phyloP scores from a whole-genome alignment of 2,329 filamentous ascomycete species.

The Ceratocystis colombiana region DNA sequence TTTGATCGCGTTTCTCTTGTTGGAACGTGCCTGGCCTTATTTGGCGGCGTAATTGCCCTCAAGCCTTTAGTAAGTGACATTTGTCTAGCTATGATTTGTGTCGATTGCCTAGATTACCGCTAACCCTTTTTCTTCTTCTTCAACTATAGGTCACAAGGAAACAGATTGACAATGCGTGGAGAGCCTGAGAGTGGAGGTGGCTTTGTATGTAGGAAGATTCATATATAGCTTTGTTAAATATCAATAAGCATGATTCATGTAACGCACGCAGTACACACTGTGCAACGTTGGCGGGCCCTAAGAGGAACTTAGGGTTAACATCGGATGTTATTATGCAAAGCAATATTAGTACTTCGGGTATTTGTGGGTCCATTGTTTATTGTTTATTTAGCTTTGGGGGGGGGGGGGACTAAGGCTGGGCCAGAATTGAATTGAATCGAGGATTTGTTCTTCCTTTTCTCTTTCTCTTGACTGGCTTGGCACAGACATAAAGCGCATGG shows the following conservation, averaged over 20 bases:
- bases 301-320: not conserved
- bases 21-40: conserved; percentile 70
- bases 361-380: too few species aligned
- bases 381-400: too few species aligned
- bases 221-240: not conserved
- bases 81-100: conserved; percentile 2
- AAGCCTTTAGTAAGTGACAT: conserved; percentile 65
- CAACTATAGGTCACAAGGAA: conserved; percentile 48
- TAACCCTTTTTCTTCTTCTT: conserved; percentile 30
- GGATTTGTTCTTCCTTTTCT: too few species aligned
- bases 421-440: too few species aligned
- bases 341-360: too few species aligned
- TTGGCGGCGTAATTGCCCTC: conserved; percentile 63
- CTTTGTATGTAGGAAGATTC: not conserved
- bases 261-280: not conserved
- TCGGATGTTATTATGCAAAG: not conserved
- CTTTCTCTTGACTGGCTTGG: too few species aligned
- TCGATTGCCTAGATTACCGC: conserved; percentile 24
- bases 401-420: too few species aligned
- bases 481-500: too few species aligned
- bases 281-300: not conserved
- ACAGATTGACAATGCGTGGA: conserved; percentile 58
- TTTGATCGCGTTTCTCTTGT: conserved; percentile 87
- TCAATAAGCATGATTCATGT: not conserved
- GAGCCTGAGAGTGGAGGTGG: conserved; percentile 29